Evolutionary conservation across 495 filamentous ascomycete species (phyloP), one percentile per base, ranked within the genome.

Genomic region (Penicillium arizonense): DNA sequence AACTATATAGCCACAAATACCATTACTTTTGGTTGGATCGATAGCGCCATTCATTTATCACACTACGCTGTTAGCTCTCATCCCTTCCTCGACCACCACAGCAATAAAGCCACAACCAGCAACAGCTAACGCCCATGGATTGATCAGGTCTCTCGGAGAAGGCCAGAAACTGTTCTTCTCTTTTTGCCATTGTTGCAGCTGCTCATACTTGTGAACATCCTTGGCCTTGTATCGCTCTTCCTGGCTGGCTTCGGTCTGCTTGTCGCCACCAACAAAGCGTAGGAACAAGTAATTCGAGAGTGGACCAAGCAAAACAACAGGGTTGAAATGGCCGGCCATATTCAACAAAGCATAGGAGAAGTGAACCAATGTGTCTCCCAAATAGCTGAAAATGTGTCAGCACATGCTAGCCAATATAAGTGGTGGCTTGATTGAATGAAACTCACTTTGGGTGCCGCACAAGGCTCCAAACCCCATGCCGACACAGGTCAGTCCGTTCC

Each of bases 81-180:
- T 6, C 4, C 41, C 35, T 44, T 64, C 58, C 56, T 72, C 69
- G 5, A 61, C 20, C 13, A 63, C 53, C 26, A 67, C 69, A 14
- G 59, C 65, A 16, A 61, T 68, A 23, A 69, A 66, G 5, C 81
- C 81, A 32, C 64, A 65, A 0, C 72, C 78, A 1, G 76, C 53
- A 2, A 83, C 70, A 37, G 68, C 69, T 75, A 79, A 81, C 13
- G 74, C 53, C 81, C 81, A 85, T 44, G 75, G 76, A 41, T 81
- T 84, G 32, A 55, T 50, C 9, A 81, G 11, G 56, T 81, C 77
- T 24, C 52, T 45, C 3, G 69, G 33, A n/a, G 60, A 61, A 2
- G 80, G 81, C 81, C 81, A 85, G 64, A 85, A 78, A 33, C 75
- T 73, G 51, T 85, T 85, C 56, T 78, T 77, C 61, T 80, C 69